phyloP scores from a whole-genome alignment of 2,329 filamentous ascomycete genomes.

The Talaromyces sp. region DNA sequence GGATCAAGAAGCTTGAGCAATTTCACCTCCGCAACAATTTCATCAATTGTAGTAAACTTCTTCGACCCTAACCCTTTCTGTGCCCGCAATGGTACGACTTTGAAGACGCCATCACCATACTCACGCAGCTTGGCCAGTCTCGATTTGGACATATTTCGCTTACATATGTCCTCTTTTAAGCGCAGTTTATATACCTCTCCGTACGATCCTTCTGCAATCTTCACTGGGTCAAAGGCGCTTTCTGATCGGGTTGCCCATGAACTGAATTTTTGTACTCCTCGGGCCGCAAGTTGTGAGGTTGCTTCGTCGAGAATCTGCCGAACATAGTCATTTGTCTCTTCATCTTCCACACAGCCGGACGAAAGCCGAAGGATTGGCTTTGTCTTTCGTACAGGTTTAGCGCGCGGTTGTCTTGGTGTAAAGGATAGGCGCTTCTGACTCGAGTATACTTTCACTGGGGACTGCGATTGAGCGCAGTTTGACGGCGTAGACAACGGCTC shows the following conservation, averaged over 20 bases:
- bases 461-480: not conserved
- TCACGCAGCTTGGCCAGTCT: conserved; percentile 35
- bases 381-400: conserved; percentile 12
- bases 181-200: conserved; percentile 59
- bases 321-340: conserved; percentile 32
- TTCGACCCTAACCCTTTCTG: conserved; percentile 37
- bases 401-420: conserved; percentile 14
- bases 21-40: conserved; percentile 47
- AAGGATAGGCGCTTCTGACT: conserved; percentile 12
- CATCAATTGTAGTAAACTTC: conserved; percentile 43
- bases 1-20: conserved; percentile 55
- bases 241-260: conserved; percentile 37
- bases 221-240: conserved; percentile 45
- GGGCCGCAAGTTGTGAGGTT: conserved; percentile 30
- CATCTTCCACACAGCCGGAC: conserved; percentile 31
- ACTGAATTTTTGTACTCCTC: conserved; percentile 35
- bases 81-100: conserved; percentile 45
- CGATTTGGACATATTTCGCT: conserved; percentile 32
- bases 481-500: not conserved
- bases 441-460: not conserved
- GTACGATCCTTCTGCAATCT: conserved; percentile 63
- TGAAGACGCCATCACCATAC: conserved; percentile 43
- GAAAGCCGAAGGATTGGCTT: conserved; percentile 23
- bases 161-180: conserved; percentile 33
- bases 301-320: conserved; percentile 35